Evolutionary conservation across 192 early-diverging fungal genomes (phyloP), one percentile per base, ranked within the genome.

Genomic region (Coemansia brasiliensis): DNA sequence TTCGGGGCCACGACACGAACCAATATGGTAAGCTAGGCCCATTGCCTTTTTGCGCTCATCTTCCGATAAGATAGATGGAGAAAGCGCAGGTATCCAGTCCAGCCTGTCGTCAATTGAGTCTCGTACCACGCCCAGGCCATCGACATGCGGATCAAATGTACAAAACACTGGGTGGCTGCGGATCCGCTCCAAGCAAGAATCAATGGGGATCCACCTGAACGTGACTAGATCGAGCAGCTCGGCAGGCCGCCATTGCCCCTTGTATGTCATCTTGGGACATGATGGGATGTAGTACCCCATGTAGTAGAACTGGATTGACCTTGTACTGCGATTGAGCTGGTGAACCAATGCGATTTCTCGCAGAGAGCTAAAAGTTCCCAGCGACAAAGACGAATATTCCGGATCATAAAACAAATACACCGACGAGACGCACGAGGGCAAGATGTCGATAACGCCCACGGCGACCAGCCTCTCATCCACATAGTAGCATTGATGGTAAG

Each of bases 401-500:
- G 94, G 90, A 61, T 98, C 94, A 73, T 98, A 98, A 61, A 94
- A 86, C 55, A 94, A 89, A 61, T 98, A 98, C 20, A 98, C 96
- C 0, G 92, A 87, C 3, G 94, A 95, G 8, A 97, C 79, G 63
- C 92, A 97, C 5, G 61, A 39, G 5, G 94, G 96, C 40, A 97
- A 74, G 5, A 97, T 85, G 63, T 98, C 96, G 52, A 98, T 69
- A 3, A 98, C 94, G n/a, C 87, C 90, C 12, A 97, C 88, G 7
- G 94, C 96, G 20, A 88, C 86, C 22, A 98, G 80, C 16, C 78
- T 81, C 4, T 80, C 87, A 59, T 93, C 89, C 39, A 96, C 59
- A 39, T 91, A 88, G 72, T 98, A 97, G 55, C 88, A 90, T 83
- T 95, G 94, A 61, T 98, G 94, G 59, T 89, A 98, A 6, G 27